Base-by-base conservation (phyloP, 345 rosid species). In the Noccaea caerulescens region DNA sequence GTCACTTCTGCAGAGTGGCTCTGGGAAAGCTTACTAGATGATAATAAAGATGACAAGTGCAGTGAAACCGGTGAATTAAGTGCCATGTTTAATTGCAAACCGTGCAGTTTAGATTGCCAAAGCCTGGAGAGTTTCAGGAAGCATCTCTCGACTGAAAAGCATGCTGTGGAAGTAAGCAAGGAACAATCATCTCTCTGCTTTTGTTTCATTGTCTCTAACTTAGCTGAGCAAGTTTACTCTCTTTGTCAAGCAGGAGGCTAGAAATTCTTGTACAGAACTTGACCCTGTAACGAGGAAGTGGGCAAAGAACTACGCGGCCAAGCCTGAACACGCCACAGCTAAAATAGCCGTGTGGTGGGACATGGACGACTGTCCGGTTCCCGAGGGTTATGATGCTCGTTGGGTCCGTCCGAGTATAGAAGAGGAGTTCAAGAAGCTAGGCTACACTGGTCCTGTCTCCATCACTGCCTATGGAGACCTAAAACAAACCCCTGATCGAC, bases 381-480 rank as follows among this genome's bases (percentile, higher is more conserved):
- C 72, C 1, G 23, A 4, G 43, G 63, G 44, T 11, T 68, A 56
- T 44, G 54, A 68, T 56, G 36, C 63, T 32, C 0, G 45, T 44
- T 36, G 4, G 3, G 34, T 68, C 23, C 63, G 72, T 44, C 42
- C 44, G 11, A 42, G 62, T 42, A 4, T 55, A 2, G 43, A 55
- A 57, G 37, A 2, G 3, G 55, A 55, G 3, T 56, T 68, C 27
- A 23, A 36, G 56, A 0, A 46, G 0, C 54, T 56, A 11, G 55
- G 72, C 9, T 68, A 68, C 55, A 7, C 36, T 18, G 55, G 63
- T 33, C 63, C 55, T 68, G 55, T 68, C 63, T 44, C 63, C 36
- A 68, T 68, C 63, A 68, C 63, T 20, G 64, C 55, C 36, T 33
- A 33, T 68, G 63, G 23, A 6, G 10, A 56, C 45, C 55, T 4